Conservation (phyloP, 2,329 filamentous ascomycete genomes). For the Aspergillus ochraceoroseus region DNA sequence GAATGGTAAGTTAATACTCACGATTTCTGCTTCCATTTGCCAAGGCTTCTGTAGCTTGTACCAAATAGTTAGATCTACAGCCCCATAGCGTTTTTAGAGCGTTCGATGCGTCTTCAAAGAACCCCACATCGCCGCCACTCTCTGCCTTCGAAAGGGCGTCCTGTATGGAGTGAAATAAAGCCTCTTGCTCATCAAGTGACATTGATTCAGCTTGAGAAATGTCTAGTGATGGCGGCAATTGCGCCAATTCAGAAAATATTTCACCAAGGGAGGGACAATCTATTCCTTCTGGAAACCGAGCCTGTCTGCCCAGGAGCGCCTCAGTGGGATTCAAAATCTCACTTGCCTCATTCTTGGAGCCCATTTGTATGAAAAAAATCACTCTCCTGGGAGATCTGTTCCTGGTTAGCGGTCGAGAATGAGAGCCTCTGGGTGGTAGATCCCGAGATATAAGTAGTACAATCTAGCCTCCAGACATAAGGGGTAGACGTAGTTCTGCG, state of each 20-base stretch:
- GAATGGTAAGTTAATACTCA: slow-evolving; percentile 25
- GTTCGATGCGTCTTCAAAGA: slow-evolving; percentile 27
- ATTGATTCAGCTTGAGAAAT: slow-evolving; percentile 18
- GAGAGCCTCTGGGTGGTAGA: too few species aligned
- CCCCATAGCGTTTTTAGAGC: slow-evolving; percentile 37
- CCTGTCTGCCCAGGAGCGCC: background rate
- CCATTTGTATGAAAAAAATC: too few species aligned
- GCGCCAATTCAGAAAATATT: slow-evolving; percentile 25
- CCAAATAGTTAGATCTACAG: slow-evolving; percentile 34
- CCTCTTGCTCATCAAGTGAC: slow-evolving; percentile 28
- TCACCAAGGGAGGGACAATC: slow-evolving; percentile 26
- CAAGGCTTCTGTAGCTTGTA: slow-evolving; percentile 36
- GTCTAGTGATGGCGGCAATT: slow-evolving; percentile 21
- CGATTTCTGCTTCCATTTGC: slow-evolving; percentile 43
- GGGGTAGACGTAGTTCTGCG: too few species aligned
- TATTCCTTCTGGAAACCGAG: slow-evolving; percentile 8
- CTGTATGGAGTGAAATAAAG: slow-evolving; percentile 35
- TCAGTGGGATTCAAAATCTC: background rate
- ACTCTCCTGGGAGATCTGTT: background rate
- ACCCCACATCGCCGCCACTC: slow-evolving; percentile 22
- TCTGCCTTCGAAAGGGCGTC: slow-evolving; percentile 27
- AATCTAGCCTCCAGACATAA: too few species aligned
- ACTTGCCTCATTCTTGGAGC: background rate
- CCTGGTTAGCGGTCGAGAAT: background rate
- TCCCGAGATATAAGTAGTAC: too few species aligned